phyloP scores from a whole-genome alignment of 371 early-diverging fungal genomes.

The Mortierella sp. region DNA sequence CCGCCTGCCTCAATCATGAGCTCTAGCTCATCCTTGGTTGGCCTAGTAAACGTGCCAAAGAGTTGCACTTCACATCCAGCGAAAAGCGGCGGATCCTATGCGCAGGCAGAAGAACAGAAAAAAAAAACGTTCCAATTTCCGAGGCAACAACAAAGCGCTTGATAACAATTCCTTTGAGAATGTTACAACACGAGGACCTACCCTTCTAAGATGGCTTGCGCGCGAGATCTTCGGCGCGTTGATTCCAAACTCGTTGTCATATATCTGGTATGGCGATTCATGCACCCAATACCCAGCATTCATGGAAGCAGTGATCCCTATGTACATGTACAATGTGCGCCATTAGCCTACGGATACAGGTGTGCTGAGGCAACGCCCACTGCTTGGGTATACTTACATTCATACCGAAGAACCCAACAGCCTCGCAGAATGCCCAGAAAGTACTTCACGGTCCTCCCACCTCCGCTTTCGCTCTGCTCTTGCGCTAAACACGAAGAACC shows the following conservation, averaged over 20 bases:
- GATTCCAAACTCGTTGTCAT: conserved; percentile 42
- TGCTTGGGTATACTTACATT: conserved; percentile 22
- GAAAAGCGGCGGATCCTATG: conserved; percentile 35
- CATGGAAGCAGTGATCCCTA: conserved; percentile 39
- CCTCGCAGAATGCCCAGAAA: conserved; percentile 37
- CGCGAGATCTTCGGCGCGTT: conserved; percentile 35
- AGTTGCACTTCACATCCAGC: conserved; percentile 36
- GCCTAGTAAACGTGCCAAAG: conserved; percentile 17
- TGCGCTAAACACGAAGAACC: conserved; percentile 2
- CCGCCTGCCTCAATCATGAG: conserved; percentile 35
- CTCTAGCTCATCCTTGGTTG: conserved; percentile 32
- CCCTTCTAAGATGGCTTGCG: conserved; percentile 17
- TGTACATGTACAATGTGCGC: background rate
- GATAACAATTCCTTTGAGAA: no score
- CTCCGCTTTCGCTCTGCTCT: conserved; percentile 21
- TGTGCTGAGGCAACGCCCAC: background rate
- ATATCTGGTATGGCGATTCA: conserved; percentile 23
- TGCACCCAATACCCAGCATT: conserved; percentile 49
- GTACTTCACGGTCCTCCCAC: conserved; percentile 41
- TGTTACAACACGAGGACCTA: conserved; percentile 1
- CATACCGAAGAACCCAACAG: conserved; percentile 42
- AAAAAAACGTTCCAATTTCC: background rate
- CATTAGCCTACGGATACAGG: no score
- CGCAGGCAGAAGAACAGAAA: background rate
- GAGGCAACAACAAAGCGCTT: background rate